Evolutionary conservation across 805 yeast species (phyloP).

Genomic region (Zygosaccharomyces rouxii): DNA sequence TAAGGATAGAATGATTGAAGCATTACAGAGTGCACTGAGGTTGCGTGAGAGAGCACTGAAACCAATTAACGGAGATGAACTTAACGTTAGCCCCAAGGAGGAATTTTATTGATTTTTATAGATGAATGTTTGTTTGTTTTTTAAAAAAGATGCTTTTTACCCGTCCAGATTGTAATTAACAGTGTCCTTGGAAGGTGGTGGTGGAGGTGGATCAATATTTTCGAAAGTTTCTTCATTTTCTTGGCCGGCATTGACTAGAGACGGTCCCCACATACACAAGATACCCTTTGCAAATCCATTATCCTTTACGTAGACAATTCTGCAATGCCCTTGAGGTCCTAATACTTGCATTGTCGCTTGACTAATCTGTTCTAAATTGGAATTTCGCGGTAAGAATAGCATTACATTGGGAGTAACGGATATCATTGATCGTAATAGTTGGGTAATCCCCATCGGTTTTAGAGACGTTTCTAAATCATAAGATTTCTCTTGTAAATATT

Average conservation of each 20-base stretch:
- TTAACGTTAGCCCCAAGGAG: not conserved
- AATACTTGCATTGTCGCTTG: conserved; percentile 43
- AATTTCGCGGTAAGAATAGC: conserved; percentile 60
- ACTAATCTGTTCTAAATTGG: conserved; percentile 49
- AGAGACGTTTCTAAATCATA: conserved; percentile 46
- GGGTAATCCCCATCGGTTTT: conserved; percentile 46
- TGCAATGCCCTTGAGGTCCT: conserved; percentile 43
- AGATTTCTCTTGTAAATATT: conserved; percentile 40
- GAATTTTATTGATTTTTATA: conserved; percentile 1
- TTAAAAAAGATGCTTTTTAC: not conserved
- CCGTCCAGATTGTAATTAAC: conserved; percentile 16
- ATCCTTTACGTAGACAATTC: conserved; percentile 42
- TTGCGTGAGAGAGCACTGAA: conserved; percentile 43
- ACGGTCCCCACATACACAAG: conserved; percentile 56
- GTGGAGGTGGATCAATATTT: not conserved
- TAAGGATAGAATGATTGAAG: conserved; percentile 75
- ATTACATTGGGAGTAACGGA: conserved; percentile 46
- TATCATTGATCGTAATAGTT: conserved; percentile 42
- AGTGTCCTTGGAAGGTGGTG: not conserved
- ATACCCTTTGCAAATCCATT: conserved; percentile 50
- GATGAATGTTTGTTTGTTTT: not conserved
- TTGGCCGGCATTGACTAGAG: conserved; percentile 31
- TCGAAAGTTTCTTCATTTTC: conserved; percentile 5
- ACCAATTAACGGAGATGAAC: conserved; percentile 12
- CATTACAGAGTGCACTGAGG: conserved; percentile 61